Base-by-base conservation (phyloP, 2,329 filamentous ascomycete species). In the Talaromyces sp. region DNA sequence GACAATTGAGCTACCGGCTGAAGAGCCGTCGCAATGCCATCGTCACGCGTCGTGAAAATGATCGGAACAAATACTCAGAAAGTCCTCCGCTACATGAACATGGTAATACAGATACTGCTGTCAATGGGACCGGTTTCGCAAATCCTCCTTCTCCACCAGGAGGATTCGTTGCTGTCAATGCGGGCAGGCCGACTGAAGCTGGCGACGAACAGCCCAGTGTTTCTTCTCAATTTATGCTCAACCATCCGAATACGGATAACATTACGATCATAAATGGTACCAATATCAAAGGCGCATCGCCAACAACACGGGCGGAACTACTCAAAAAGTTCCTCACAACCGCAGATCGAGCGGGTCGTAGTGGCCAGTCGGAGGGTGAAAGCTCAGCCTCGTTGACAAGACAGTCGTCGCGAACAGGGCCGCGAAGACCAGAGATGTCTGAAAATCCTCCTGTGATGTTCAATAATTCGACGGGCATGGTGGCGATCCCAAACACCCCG, bases 1-100 rank as follows among this genome's bases (percentile, higher is more conserved):
- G 91, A 42, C 90, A 93, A 73, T 83, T 96, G 18, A 93, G 92
- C 68, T 92, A 95, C 71, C 86, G 89, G 48, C 79, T 96, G 57
- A 90, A 89, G 71, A 88, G 88, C 56, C 86, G 90, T 58, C 88
- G 87, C 69, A 86, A 85, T 60, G 89, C 88, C n/a, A 91, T 93
- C 66, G 79, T 88, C 55, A 84, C 85, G 61, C 82, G 89, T 39
- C 83, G 88, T 62, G 82, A 85, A 63, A 76, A 75, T 42, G 75
- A 63, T 18, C 72, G 70, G 65, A 71, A 72, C 66, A 71, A 69
- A 16, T 72, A 72, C 48, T 71, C 72, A 7, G 67, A 74, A 31
- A 75, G 72, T 55, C 73, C 80, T 6, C 67, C 71, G 18, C 75
- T 79, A 71, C 75, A 72, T 55, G 75, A 78, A 40, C 54, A 74